These are phyloP conservation scores for Salix viminalis DNA, from an alignment of 345 rosid species.

Conservation along the genomic window DNA sequence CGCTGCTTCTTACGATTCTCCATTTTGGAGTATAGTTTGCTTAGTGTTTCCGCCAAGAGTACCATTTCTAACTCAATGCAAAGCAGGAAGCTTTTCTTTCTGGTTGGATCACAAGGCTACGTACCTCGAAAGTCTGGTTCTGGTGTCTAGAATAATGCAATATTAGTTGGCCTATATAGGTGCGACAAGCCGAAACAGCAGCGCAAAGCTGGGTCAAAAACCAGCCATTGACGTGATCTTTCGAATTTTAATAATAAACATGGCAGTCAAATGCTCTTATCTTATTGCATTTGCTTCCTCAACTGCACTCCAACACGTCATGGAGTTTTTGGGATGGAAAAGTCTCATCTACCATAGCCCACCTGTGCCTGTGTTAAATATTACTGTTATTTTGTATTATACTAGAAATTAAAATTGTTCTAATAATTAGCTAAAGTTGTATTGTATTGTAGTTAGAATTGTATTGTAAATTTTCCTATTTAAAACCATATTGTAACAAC, in stretches of 20 bases:
- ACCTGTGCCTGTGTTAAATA: too few species aligned
- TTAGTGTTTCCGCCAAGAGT: slow-evolving; percentile 30
- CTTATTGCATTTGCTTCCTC: not conserved
- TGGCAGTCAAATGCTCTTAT: slow-evolving; percentile 20
- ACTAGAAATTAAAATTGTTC: too few species aligned
- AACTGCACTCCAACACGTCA: not conserved
- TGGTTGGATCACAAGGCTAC: not conserved
- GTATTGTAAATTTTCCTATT: too few species aligned
- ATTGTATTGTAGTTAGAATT: too few species aligned
- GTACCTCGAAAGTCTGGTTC: not conserved
- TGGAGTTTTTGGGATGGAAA: not conserved
- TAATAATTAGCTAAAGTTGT: too few species aligned
- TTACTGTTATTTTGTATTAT: too few species aligned
- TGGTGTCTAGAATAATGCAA: not conserved
- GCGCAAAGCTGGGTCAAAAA: too few species aligned
- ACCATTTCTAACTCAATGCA: slow-evolving; percentile 21
- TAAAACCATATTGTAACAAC: too few species aligned
- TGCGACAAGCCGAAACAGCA: not conserved
- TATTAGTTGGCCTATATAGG: not conserved
- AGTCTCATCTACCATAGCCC: too few species aligned
- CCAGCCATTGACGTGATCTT: not conserved
- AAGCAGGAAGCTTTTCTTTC: not conserved
- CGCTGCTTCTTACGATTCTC: slow-evolving; percentile 34
- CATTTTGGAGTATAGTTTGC: slow-evolving; percentile 43
- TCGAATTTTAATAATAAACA: not conserved